Evolutionary conservation across 139 green algal species (phyloP).

Genomic region (Haematococcus lacustris): DNA sequence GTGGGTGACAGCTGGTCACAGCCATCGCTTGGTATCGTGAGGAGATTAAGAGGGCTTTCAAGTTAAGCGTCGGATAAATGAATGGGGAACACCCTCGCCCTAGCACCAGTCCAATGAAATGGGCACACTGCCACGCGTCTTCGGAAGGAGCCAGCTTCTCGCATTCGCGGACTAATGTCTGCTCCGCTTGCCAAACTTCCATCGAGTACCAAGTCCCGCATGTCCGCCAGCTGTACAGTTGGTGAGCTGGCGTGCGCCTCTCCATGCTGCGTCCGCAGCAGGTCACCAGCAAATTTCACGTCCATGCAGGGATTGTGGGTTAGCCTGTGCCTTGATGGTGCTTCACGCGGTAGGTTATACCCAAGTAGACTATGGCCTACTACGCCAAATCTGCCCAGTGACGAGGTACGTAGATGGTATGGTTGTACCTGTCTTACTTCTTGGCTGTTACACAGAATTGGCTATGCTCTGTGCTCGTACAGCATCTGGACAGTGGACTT

Average conservation of each 20-base stretch:
- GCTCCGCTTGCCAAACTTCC: no score
- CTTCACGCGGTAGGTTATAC: constrained; percentile 55
- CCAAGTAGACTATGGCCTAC: constrained; percentile 32
- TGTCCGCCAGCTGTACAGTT: constrained; percentile 26
- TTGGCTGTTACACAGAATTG: not conserved
- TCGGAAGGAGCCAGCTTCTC: no score
- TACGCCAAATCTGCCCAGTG: constrained; percentile 56
- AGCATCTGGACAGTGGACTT: constrained; percentile 93
- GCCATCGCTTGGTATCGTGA: no score
- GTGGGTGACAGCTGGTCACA: no score
- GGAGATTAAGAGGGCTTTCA: no score
- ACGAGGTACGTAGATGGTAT: constrained; percentile 33
- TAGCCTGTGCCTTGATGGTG: constrained; percentile 87
- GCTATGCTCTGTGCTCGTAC: not conserved
- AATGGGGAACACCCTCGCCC: no score
- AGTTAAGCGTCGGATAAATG: no score
- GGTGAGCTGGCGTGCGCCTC: constrained; percentile 7
- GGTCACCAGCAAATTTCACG: not conserved
- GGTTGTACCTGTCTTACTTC: not conserved
- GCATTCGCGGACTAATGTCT: no score
- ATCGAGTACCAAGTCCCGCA: constrained; percentile 12
- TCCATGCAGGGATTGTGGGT: constrained; percentile 77
- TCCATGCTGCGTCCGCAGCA: not conserved
- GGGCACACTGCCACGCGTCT: no score
- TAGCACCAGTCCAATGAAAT: no score